phyloP scores from a whole-genome alignment of 2,329 filamentous ascomycete species.

The Pezicula rhizophila region DNA sequence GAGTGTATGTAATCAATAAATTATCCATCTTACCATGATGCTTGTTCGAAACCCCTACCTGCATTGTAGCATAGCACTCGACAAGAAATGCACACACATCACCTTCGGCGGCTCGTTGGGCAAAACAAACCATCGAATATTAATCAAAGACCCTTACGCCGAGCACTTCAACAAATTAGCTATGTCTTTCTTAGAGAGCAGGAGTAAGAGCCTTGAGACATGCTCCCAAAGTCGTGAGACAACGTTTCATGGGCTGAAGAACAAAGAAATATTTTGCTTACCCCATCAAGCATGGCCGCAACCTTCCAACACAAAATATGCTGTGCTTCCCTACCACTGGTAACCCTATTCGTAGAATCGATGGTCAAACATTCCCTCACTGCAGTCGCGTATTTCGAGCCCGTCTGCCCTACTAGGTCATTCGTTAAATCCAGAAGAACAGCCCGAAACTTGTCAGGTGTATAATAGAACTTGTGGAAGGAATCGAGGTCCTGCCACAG shows the following conservation, averaged over 20 bases:
- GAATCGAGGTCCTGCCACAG: neutral
- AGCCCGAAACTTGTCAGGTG: neutral
- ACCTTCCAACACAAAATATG: neutral
- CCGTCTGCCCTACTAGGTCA: neutral
- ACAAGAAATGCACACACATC: too few relatives aligned
- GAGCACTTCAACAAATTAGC: neutral
- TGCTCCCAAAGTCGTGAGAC: too few relatives aligned
- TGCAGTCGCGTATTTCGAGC: neutral
- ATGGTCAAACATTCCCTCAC: neutral
- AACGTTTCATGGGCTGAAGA: too few relatives aligned
- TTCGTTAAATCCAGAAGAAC: neutral
- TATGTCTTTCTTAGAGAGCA: too few relatives aligned
- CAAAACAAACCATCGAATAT: too few relatives aligned
- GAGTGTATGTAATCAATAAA: too few relatives aligned
- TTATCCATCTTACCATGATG: too few relatives aligned
- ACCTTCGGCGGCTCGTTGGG: too few relatives aligned
- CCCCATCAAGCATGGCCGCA: neutral
- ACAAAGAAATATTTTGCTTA: too few relatives aligned
- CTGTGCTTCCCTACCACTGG: neutral
- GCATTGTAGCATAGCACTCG: too few relatives aligned
- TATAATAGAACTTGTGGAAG: neutral
- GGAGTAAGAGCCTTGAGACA: too few relatives aligned
- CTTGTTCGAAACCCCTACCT: too few relatives aligned
- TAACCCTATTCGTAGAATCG: neutral
- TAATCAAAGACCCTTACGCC: neutral